Evolutionary conservation across 495 filamentous ascomycete genomes (phyloP).

Genomic region (Cryomyces antarcticus): DNA sequence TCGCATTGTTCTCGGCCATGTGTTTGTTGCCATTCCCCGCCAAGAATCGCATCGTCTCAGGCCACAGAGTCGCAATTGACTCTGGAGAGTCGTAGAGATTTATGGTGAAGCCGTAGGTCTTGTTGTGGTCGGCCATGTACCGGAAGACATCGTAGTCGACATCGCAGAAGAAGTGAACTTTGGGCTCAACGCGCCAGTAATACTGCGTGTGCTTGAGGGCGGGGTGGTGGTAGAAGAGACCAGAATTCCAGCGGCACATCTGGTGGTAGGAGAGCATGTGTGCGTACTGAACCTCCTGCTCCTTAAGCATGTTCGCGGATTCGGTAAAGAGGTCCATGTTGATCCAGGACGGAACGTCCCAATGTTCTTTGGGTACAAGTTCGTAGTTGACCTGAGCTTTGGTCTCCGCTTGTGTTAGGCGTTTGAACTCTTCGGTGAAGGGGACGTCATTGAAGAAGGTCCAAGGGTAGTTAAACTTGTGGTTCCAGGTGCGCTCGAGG

Average conservation of each 20-base stretch:
- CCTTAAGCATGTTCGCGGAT: conserved; percentile 62
- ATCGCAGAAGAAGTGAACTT: conserved; percentile 98
- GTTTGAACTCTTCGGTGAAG: conserved; percentile 85
- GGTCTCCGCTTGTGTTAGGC: conserved; percentile 49
- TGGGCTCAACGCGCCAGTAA: conserved; percentile 99
- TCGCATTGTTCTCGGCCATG: conserved; percentile 63
- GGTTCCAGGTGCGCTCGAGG: conserved; percentile 87
- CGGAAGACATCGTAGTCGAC: conserved; percentile 98
- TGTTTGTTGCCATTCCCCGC: conserved; percentile 52
- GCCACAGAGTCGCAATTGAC: conserved; percentile 82
- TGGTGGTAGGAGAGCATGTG: conserved; percentile 82
- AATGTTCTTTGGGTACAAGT: conserved; percentile 80
- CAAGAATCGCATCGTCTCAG: conserved; percentile 76
- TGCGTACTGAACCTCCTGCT: conserved; percentile 77
- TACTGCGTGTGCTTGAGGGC: conserved; percentile 63
- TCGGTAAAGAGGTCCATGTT: conserved; percentile 68
- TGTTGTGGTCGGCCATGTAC: conserved; percentile 93
- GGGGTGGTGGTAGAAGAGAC: conserved; percentile 92
- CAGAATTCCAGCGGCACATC: conserved; percentile 99
- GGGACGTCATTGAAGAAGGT: conserved; percentile 95
- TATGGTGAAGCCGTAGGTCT: conserved; percentile 97
- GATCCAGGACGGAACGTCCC: conserved; percentile 85
- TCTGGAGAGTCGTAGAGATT: conserved; percentile 84
- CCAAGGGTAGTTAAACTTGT: conserved; percentile 99
- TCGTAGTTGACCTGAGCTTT: conserved; percentile 76